Base-by-base conservation (phyloP, 306 rosid genomes). In the Neltuma alba region DNA sequence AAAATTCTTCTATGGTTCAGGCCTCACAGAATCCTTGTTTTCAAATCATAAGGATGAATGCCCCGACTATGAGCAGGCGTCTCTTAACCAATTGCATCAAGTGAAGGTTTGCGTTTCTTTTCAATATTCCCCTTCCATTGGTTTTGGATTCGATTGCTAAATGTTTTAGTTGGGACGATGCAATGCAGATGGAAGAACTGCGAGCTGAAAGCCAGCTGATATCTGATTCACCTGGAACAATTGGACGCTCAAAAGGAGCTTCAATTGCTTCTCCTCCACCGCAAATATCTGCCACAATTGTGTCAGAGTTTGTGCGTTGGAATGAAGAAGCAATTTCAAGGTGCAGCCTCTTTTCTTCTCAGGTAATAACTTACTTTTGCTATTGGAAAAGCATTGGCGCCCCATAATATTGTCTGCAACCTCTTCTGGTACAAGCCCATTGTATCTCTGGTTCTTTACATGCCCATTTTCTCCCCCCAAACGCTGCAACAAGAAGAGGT, bases 11-110 rank as follows among this genome's bases (percentile, higher is more conserved):
- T 33, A 54, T 84, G 80, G 63, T 89, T 79, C 92, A 95, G 99
- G 99, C 84, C 92, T 93, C 78, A 91, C 97, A 6, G 99, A 95
- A 74, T 95, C 96, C 78, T 80, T 95, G 87, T 95, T 95, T 85
- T 88, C 96, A 80, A 84, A 76, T 87, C 89, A 93, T 92, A 95
- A 91, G 88, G 99, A 95, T 84, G 99, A 93, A 83, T 95, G 93
- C 89, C 94, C 87, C 71, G 92, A 91, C 78, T 89, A 87, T 62
- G 95, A 91, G 86, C 89, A 67, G 80, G 91, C 89, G 58, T 91
- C 92, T 72, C 95, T 88, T 57, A 80, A 69, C 74, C 91, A 88
- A 72, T 85, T 91, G 54, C 85, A 88, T 78, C 85, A 82, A 73
- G 88, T 88, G 34, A 91, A 91, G 92, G 95, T 91, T 85, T 83